These are phyloP conservation scores for Solanum bulbocastanum DNA, from an alignment of 257 asterid genomes.

Conservation along the genomic window DNA sequence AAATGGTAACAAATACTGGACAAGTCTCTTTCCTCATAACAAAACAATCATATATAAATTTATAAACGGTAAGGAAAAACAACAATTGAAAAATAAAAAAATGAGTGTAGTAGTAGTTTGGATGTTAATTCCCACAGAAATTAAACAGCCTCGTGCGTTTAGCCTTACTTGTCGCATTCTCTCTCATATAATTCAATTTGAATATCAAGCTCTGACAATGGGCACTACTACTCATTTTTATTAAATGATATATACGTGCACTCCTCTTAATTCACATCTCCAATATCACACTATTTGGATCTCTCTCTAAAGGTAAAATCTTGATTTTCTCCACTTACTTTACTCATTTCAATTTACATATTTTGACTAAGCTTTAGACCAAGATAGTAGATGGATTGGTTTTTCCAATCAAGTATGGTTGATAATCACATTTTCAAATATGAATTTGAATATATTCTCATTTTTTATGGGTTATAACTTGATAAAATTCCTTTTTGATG, in stretches of 20 bases:
- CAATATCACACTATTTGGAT: neutral
- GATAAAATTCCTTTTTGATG: neutral
- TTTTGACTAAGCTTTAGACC: too few species aligned
- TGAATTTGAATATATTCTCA: too few species aligned
- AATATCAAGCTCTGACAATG: neutral
- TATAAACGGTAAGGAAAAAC: neutral
- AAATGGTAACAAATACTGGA: neutral
- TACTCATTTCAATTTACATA: neutral
- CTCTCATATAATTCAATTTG: neutral
- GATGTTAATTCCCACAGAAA: neutral
- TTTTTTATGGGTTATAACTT: neutral
- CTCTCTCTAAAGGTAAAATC: neutral
- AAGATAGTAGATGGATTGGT: too few species aligned
- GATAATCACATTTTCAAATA: too few species aligned
- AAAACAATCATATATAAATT: neutral
- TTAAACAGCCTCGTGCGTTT: neutral
- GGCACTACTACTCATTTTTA: neutral
- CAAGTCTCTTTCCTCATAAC: neutral
- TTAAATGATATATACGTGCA: neutral
- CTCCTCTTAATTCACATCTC: neutral
- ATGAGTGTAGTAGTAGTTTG: neutral
- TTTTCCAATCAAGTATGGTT: too few species aligned
- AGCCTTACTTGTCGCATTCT: neutral
- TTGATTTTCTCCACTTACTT: neutral
- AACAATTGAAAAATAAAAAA: neutral